Evolutionary conservation across 352 stramenopile species (phyloP).

Genomic region (Phytophthora megakarya): DNA sequence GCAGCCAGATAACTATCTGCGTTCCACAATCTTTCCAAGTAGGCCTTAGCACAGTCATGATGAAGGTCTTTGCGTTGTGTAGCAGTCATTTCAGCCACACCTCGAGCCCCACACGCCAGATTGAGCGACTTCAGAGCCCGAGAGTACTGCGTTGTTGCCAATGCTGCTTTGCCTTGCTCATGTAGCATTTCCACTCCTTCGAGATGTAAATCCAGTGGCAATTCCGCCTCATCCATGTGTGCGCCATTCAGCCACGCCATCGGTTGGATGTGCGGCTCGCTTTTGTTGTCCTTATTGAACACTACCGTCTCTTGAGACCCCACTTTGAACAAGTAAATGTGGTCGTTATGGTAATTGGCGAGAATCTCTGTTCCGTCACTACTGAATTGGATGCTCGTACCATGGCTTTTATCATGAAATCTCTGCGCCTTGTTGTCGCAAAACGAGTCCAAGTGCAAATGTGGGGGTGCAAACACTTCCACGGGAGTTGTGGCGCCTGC

Average conservation of each 20-base stretch:
- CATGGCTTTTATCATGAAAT: constrained; percentile 63
- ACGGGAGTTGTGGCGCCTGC: constrained; percentile 49
- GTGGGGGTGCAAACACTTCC: constrained; percentile 75
- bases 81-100: constrained; percentile 28
- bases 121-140: constrained; percentile 47
- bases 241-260: constrained; percentile 47
- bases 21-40: constrained; percentile 67
- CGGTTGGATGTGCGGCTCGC: constrained; percentile 21
- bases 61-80: constrained; percentile 64
- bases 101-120: constrained; percentile 38
- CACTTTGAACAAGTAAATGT: constrained; percentile 84
- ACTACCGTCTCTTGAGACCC: constrained; percentile 36
- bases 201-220: constrained; percentile 26
- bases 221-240: constrained; percentile 44
- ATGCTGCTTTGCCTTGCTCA: constrained; percentile 26
- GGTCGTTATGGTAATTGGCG: constrained; percentile 86
- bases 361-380: constrained; percentile 69
- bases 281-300: constrained; percentile 37
- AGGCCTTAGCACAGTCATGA: constrained; percentile 65
- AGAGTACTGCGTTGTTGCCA: constrained; percentile 32
- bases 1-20: constrained; percentile 67
- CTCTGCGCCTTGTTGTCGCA: constrained; percentile 45
- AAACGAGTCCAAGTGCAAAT: constrained; percentile 70
- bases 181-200: constrained; percentile 33
- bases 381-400: constrained; percentile 85